Base-by-base conservation (phyloP, 768 basidiomycete species). In the Vararia minispora region DNA sequence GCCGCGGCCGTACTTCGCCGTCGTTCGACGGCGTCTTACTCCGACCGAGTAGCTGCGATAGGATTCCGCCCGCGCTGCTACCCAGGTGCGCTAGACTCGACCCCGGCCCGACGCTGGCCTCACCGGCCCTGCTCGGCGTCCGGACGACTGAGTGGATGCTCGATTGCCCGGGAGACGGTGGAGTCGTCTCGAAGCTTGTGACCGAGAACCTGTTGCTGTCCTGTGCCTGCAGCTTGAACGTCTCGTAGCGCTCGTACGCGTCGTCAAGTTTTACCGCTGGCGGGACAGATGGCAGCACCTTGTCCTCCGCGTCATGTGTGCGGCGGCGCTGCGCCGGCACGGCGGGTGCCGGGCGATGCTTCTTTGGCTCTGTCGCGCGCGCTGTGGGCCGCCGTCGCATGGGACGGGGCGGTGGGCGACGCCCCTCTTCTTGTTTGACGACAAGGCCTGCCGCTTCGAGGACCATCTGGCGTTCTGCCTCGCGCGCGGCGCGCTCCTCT, bases 361-460 rank as follows among this genome's bases (percentile, higher is more conserved):
- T 65, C 20, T 60, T 46, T 35, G 43, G 44, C 48, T 41, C 55
- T 35, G 50, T 53, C 17, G 54, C 44, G 10, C 65, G 57, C 5
- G 55, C 51, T 7, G 27, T 11, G 16, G 28, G 29, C 4, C 35
- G 42, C 18, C 37, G 36, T n/a, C n/a, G n/a, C 13, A 31, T 33
- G 5, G 35, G 12, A 16, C 21, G 36, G 11, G 60, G 65, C 6
- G 56, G 59, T 13, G 65, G 67, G 3, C 68, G 76, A 1, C 71
- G 65, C 29, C 66, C 66, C 12, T 68, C 66, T 41, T 77, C 74
- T 26, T 70, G 59, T 46, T 79, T 76, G 32, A 94, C 69, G 40
- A 88, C 76, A 18, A 95, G 62, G 3, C 92, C 92, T 0, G 90
- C 90, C 0, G 87, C 84, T 52, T 87, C 77, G n/a, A 97, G 63